A percentile compares a stretch with the other conserved stretches of the same genome.
Conservation (phyloP, 1,139 yeast genomes). For the Pichia sp. region DNA sequence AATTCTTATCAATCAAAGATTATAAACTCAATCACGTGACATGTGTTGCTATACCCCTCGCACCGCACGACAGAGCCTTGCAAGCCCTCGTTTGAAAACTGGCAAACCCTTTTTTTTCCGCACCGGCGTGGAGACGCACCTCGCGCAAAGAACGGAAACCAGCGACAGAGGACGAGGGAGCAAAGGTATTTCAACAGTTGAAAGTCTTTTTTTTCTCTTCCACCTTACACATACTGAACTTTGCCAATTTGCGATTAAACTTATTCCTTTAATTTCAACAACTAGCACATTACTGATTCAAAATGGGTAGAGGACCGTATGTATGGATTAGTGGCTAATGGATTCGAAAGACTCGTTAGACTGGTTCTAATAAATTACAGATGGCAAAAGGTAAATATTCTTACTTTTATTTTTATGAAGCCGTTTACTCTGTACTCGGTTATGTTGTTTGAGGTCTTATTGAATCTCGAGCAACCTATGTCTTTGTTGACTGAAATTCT, state of each 20-base stretch:
- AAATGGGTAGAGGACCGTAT: conserved; percentile 96
- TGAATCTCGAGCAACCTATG: conserved; percentile 16
- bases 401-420: conserved; percentile 4
- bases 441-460: conserved; percentile 8
- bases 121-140: background rate
- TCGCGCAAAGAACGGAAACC: background rate
- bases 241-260: too few species aligned
- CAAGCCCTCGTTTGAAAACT: background rate
- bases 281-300: conserved; percentile 26
- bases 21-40: background rate
- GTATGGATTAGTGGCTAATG: conserved; percentile 32
- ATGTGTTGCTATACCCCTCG: conserved; percentile 4
- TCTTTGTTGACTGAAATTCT: background rate
- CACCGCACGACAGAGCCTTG: conserved; percentile 7
- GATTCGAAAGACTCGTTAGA: background rate
- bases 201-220: background rate
- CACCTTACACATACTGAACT: too few species aligned
- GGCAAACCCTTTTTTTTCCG: background rate
- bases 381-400: conserved; percentile 11
- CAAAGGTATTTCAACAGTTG: background rate
- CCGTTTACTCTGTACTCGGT: background rate
- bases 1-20: background rate
- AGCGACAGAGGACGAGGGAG: background rate
- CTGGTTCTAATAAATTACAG: background rate
- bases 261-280: background rate